Evolutionary conservation across 2,329 filamentous ascomycete genomes (phyloP), one percentile per base, ranked within the genome.

Genomic region (Chrysoporthe austroafricana): DNA sequence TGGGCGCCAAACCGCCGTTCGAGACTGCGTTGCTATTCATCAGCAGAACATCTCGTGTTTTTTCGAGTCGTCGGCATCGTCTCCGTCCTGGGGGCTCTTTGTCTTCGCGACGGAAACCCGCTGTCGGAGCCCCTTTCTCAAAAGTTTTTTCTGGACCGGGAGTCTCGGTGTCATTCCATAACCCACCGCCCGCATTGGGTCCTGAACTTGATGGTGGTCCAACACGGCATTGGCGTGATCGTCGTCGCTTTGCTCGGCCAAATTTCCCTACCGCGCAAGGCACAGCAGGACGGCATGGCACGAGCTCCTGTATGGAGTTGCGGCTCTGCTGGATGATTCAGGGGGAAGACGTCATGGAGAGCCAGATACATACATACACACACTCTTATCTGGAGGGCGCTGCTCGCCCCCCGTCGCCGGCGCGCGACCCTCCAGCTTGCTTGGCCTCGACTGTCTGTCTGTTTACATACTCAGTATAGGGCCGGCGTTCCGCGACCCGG

Each of bases 201-300:
- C 48, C 60, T 62, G 59, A 32, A 26, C 50, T 36, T 44, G 61
- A 39, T 61, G 57, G 58, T 66, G 48, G 48, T 64, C 65, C 54
- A 56, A 65, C 39, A 64, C 32, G 61, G 57, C 62, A 42, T 69
- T 69, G 68, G 65, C 65, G 68, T 69, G 68, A 69, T 42, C 54
- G 39, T 43, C 68, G 68, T 69, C 61, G 64, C 64, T 69, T 69
- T 67, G 62, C 65, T 69, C 68, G 68, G 65, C 61, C 62, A 67
- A 69, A 69, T 62, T 62, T 54, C 26, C 2, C 9, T 34, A 16
- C 50, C 32, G 16, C 4, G 50, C 21, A 13, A 32, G 14, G 26
- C 50, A 32, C 21, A 58, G 61, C 14, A 3, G n/a, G 32, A 57
- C 54, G 5, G 39, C 18, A 18, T 16, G 39, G 3, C 11, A 39